Percentiles rank a stretch among this genome's conserved stretches.
Evolutionary conservation across 345 rosid genomes (phyloP).

Genomic region (Citrus maxima): DNA sequence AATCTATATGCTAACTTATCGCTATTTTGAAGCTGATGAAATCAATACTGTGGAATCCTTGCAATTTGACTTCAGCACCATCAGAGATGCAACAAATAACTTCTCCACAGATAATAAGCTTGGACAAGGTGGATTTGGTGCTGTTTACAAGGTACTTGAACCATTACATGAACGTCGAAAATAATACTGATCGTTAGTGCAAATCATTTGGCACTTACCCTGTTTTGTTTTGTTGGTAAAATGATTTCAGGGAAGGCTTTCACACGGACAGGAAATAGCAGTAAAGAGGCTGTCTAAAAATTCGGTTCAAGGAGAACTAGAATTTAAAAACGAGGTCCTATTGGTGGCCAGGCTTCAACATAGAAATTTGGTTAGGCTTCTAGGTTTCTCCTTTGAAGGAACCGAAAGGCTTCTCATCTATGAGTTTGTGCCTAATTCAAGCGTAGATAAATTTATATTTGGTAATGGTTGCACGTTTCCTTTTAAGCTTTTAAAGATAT

Average conservation of each 20-base stretch:
- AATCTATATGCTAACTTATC: background rate
- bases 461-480: no score
- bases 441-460: slow-evolving; percentile 41
- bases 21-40: background rate
- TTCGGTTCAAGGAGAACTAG: slow-evolving; percentile 40
- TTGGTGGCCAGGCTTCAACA: slow-evolving; percentile 54
- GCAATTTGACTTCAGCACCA: slow-evolving; percentile 28
- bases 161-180: background rate
- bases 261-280: slow-evolving; percentile 35
- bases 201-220: background rate
- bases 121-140: slow-evolving; percentile 64
- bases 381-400: slow-evolving; percentile 13
- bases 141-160: slow-evolving; percentile 43
- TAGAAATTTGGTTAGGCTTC: slow-evolving; percentile 30
- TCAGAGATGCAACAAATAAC: slow-evolving; percentile 42
- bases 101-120: slow-evolving; percentile 42
- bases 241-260: slow-evolving; percentile 34
- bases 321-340: slow-evolving; percentile 47
- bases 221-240: background rate
- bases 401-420: slow-evolving; percentile 44
- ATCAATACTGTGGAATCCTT: slow-evolving; percentile 27
- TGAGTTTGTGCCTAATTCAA: slow-evolving; percentile 41
- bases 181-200: slow-evolving; percentile 1
- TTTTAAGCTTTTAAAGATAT: background rate
- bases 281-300: slow-evolving; percentile 40